A percentile compares a stretch with the other conserved stretches of the same genome.
Conservation (phyloP, 345 rosid genomes). For the Nephelium lappaceum region DNA sequence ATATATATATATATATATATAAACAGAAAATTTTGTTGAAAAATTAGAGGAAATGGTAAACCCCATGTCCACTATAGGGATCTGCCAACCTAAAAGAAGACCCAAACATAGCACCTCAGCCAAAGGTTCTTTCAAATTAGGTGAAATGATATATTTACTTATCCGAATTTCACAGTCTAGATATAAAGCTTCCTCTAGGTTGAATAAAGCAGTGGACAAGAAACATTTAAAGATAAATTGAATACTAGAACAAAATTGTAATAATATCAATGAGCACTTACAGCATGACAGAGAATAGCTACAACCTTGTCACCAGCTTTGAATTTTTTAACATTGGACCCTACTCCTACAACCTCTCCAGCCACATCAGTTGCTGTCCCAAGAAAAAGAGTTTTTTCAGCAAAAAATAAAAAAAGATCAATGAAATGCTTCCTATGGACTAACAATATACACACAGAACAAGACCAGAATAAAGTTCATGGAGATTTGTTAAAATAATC, state of each 20-base stretch:
- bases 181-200: too few species aligned
- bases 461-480: not conserved
- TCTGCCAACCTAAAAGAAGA: too few species aligned
- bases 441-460: not conserved
- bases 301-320: conserved; percentile 84
- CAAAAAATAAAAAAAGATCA: not conserved
- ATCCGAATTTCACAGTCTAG: not conserved
- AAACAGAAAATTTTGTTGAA: too few species aligned
- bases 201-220: too few species aligned
- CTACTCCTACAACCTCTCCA: conserved; percentile 75
- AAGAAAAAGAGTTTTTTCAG: conserved; percentile 15
- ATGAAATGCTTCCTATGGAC: not conserved
- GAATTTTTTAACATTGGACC: conserved; percentile 57
- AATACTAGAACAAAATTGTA: not conserved
- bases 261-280: conserved; percentile 31
- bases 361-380: conserved; percentile 75
- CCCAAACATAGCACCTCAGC: too few species aligned
- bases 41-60: too few species aligned
- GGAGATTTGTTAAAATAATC: too few species aligned
- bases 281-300: conserved; percentile 44
- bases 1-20: too few species aligned
- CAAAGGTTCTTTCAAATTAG: not conserved
- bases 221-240: not conserved
- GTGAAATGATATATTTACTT: not conserved
- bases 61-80: too few species aligned